phyloP scores from a whole-genome alignment of 768 basidiomycete genomes.

The Piloderma croceum region DNA sequence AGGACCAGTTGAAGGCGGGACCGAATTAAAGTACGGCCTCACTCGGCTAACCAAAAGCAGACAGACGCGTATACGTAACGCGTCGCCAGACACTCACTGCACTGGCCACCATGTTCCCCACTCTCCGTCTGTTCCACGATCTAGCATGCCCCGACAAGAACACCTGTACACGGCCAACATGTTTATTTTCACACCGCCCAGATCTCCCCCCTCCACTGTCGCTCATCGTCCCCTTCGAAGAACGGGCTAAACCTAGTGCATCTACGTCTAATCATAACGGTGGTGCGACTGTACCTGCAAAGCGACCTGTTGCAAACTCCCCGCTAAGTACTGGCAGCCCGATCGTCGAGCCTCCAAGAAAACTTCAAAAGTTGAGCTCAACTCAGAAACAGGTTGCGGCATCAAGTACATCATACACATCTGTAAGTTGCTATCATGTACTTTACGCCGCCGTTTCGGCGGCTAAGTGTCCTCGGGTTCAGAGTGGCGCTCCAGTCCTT shows the following conservation, averaged over 20 bases:
- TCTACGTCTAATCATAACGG: background rate
- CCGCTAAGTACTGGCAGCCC: slow-evolving; percentile 20
- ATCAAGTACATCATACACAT: slow-evolving; percentile 25
- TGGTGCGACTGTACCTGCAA: slow-evolving; percentile 39
- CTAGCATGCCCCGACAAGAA: slow-evolving; percentile 53
- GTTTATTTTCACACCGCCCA: slow-evolving; percentile 61
- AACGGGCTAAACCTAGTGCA: slow-evolving; percentile 15
- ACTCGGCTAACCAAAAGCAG: too few species aligned
- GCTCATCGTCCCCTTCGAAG: slow-evolving; percentile 35
- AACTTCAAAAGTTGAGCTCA: slow-evolving; percentile 53
- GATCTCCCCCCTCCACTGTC: slow-evolving; percentile 31
- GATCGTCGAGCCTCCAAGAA: slow-evolving; percentile 51
- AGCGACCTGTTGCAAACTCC: slow-evolving; percentile 40
- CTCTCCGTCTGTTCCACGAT: slow-evolving; percentile 49
- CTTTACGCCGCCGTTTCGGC: slow-evolving; percentile 2
- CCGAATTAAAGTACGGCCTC: too few species aligned
- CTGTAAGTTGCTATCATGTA: slow-evolving; percentile 1
- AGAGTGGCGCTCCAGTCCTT: slow-evolving; percentile 63
- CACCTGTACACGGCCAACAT: slow-evolving; percentile 45
- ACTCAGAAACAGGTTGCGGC: slow-evolving; percentile 38
- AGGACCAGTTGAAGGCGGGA: too few species aligned
- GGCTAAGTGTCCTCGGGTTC: background rate
- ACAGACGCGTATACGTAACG: too few species aligned
- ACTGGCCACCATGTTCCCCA: slow-evolving; percentile 62
- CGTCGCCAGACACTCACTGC: too few species aligned